phyloP scores from a whole-genome alignment of 2,329 filamentous ascomycete genomes.

The Verticillium nonalfalfae region DNA sequence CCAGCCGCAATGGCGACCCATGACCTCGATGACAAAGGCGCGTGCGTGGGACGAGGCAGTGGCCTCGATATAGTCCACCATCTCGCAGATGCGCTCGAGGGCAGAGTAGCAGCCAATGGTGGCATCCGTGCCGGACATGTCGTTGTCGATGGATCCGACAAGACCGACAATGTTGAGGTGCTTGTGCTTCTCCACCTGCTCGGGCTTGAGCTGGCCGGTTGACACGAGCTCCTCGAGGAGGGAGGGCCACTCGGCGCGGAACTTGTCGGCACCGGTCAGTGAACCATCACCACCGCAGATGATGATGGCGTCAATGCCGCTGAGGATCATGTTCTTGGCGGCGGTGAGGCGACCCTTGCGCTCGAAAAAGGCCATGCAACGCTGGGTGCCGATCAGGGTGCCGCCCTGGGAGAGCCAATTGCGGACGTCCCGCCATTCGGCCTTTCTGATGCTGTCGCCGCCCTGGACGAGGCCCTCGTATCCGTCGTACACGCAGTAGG shows the following conservation, averaged over 20 bases:
- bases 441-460: conserved; percentile 78
- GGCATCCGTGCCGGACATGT: conserved; percentile 93
- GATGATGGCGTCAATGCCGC: conserved; percentile 91
- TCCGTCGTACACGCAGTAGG: conserved; percentile 82
- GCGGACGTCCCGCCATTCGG: conserved; percentile 89
- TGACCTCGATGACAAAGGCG: conserved; percentile 96
- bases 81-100: conserved; percentile 85
- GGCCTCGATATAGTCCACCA: conserved; percentile 94
- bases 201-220: conserved; percentile 61
- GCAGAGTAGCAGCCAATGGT: conserved; percentile 97
- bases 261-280: conserved; percentile 90
- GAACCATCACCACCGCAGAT: conserved; percentile 97
- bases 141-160: conserved; percentile 97
- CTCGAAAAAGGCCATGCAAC: conserved; percentile 89
- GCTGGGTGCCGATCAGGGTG: conserved; percentile 90
- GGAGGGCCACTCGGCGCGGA: conserved; percentile 86
- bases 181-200: conserved; percentile 69
- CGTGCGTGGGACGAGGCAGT: conserved; percentile 91
- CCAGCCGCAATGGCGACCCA: conserved; percentile 98
- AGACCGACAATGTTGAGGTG: conserved; percentile 94
- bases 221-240: conserved; percentile 79
- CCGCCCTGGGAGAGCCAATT: conserved; percentile 92
- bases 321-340: conserved; percentile 88
- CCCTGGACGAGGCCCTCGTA: conserved; percentile 93
- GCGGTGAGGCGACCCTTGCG: conserved; percentile 75